Conservation (phyloP, 2,329 filamentous ascomycete genomes). For the Talaromyces sp. region DNA sequence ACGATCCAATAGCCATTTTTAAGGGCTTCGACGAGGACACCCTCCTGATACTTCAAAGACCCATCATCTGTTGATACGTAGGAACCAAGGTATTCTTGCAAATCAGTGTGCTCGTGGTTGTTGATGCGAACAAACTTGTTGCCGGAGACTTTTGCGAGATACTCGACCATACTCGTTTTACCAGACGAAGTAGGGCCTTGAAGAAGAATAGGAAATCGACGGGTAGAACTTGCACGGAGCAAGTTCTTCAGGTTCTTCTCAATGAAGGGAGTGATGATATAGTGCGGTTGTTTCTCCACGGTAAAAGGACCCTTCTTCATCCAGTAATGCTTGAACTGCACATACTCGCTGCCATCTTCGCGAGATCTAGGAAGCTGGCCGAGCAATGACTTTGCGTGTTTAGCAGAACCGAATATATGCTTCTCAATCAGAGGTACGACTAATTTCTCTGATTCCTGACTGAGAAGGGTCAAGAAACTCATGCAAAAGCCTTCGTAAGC, state of each 20-base stretch:
- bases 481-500: constrained; percentile 96
- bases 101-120: constrained; percentile 97
- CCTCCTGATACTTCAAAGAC: constrained; percentile 86
- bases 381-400: constrained; percentile 69
- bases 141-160: constrained; percentile 91
- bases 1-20: constrained; percentile 97
- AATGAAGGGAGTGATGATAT: constrained; percentile 95
- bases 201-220: constrained; percentile 88
- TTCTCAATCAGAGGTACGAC: constrained; percentile 77
- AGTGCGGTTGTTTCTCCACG: constrained; percentile 74
- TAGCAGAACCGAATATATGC: constrained; percentile 70
- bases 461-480: constrained; percentile 91
- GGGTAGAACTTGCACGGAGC: constrained; percentile 86
- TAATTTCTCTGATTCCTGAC: constrained; percentile 74
- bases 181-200: constrained; percentile 96
- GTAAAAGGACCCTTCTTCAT: constrained; percentile 70
- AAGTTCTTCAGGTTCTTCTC: constrained; percentile 92
- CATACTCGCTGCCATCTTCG: constrained; percentile 71
- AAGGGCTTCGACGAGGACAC: constrained; percentile 86
- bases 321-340: constrained; percentile 89
- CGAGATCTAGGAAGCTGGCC: constrained; percentile 76
- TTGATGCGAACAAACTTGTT: constrained; percentile 99
- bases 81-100: constrained; percentile 95
- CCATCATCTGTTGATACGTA: constrained; percentile 86
- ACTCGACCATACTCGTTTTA: constrained; percentile 99